These are phyloP conservation scores for Apodospora peruviana DNA, from an alignment of 495 filamentous ascomycete genomes.

Conservation along the genomic window DNA sequence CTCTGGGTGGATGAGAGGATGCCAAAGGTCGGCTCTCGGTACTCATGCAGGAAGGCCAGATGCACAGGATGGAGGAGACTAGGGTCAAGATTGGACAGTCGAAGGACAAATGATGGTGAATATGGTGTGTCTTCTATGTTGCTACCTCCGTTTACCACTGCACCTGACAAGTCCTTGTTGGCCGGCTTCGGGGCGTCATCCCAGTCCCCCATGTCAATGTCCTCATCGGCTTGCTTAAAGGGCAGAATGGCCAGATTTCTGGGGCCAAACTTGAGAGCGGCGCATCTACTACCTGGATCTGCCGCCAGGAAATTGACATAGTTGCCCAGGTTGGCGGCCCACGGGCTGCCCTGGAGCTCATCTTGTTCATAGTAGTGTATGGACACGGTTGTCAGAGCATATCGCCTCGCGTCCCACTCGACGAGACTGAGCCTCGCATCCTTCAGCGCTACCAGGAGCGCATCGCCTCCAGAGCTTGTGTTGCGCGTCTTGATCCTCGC, in stretches of 20 bases:
- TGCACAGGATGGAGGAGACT: slow-evolving; percentile 81
- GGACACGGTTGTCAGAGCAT: slow-evolving; percentile 76
- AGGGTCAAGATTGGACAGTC: slow-evolving; percentile 80
- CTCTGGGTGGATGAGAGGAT: slow-evolving; percentile 72
- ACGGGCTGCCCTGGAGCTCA: slow-evolving; percentile 70
- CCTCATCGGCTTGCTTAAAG: slow-evolving; percentile 85
- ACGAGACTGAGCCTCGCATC: slow-evolving; percentile 91
- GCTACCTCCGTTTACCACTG: slow-evolving; percentile 50
- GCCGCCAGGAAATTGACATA: slow-evolving; percentile 75
- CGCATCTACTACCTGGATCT: slow-evolving; percentile 89
- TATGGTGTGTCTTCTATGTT: slow-evolving; percentile 67
- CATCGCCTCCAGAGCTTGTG: slow-evolving; percentile 74
- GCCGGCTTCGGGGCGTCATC: slow-evolving; percentile 59
- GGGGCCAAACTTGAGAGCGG: slow-evolving; percentile 83
- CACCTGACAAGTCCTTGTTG: slow-evolving; percentile 35
- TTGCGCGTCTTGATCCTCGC: slow-evolving; percentile 64
- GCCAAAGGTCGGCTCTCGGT: slow-evolving; percentile 94
- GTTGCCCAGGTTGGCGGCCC: slow-evolving; percentile 61
- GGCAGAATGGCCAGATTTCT: slow-evolving; percentile 90
- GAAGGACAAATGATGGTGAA: slow-evolving; percentile 83
- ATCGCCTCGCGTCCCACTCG: slow-evolving; percentile 83
- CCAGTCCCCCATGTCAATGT: slow-evolving; percentile 81
- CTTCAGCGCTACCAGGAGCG: slow-evolving; percentile 74
- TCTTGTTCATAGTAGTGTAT: slow-evolving; percentile 98
- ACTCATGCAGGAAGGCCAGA: slow-evolving; percentile 91